Evolutionary conservation across 2,329 filamentous ascomycete genomes (phyloP), one percentile per base, ranked within the genome.

Genomic region (Trichoderma cornu-damae): DNA sequence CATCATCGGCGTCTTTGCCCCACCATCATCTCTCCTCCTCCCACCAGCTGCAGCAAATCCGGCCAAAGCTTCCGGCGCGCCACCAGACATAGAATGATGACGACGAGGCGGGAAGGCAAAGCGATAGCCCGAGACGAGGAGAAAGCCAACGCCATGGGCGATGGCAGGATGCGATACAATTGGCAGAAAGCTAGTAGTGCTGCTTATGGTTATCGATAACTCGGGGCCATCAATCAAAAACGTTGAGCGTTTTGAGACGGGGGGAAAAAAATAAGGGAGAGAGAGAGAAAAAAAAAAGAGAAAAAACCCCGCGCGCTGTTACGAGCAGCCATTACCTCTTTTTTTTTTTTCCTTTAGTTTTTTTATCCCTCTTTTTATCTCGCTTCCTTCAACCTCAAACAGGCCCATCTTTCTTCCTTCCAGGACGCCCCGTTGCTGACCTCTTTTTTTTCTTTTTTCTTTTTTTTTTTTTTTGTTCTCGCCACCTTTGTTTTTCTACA

Each of bases 271-370:
- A n/a, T n/a, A n/a, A n/a, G n/a, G n/a, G n/a, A n/a, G n/a, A n/a
- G n/a, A n/a, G n/a, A n/a, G n/a, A n/a, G n/a, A n/a, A n/a, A n/a
- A n/a, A n/a, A n/a, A n/a, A n/a, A n/a, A n/a, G n/a, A 18, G 20
- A 52, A 58, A 53, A 57, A 58, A 55, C 55, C 55, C 55, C 55
- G 55, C 55, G 55, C 55, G 55, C 40, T 55, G 38, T 52, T 58
- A 47, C 55, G 48, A 58, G 55, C 52, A 46, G 48, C 55, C 48
- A 52, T 58, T 58, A 34, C 44, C 18, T 42, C 28, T 42, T 47
- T 47, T 47, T 47, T 34, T 16, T 22, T 14, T n/a, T 26, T 8
- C 9, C 46, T 22, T 35, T 51, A 51, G 37, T 24, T 49, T 42
- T 49, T 54, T 54, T 54, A n/a, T 43, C n/a, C 30, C 20, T 14